Conservation (phyloP, 352 stramenopile species). For the Pythium guiyangense region DNA sequence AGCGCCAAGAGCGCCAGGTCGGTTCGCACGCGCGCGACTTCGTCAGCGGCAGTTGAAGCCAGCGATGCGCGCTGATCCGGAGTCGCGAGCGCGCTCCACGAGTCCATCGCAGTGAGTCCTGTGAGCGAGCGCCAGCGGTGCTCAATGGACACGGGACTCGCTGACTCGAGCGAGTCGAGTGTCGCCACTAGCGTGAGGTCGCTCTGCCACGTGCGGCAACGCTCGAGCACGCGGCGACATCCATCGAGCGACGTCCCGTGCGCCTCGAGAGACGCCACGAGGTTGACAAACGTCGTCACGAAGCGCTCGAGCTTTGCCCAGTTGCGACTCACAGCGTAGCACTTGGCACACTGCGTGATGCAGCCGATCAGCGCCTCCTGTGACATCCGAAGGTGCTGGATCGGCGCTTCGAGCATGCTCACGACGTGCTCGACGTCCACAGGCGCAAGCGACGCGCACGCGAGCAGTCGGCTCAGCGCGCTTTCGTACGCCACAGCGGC, state of each 20-base stretch:
- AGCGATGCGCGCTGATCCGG: background rate
- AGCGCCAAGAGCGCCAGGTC: constrained; percentile 25
- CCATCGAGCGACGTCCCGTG: constrained; percentile 16
- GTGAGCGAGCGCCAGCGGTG: background rate
- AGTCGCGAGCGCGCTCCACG: constrained; percentile 23
- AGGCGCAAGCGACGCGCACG: background rate
- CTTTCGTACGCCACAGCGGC: constrained; percentile 39
- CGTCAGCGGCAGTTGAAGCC: constrained; percentile 1
- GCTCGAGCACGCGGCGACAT: constrained; percentile 27
- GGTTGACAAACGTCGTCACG: constrained; percentile 20
- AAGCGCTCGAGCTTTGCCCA: constrained; percentile 39
- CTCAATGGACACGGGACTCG: background rate
- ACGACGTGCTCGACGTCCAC: constrained; percentile 15
- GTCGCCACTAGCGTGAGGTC: constrained; percentile 26
- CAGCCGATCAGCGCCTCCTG: constrained; percentile 29
- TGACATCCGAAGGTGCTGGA: constrained; percentile 32
- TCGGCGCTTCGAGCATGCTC: constrained; percentile 21
- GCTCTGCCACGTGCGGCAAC: constrained; percentile 26
- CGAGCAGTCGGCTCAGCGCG: constrained; percentile 16
- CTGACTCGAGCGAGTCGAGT: constrained; percentile 16
- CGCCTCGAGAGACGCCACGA: constrained; percentile 20
- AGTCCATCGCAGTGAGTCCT: constrained; percentile 9
- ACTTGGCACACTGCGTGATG: constrained; percentile 45
- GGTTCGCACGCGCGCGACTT: constrained; percentile 10
- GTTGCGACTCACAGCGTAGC: constrained; percentile 33